Base-by-base conservation (phyloP, 805 yeast species). In the Teunomyces tritomae region DNA sequence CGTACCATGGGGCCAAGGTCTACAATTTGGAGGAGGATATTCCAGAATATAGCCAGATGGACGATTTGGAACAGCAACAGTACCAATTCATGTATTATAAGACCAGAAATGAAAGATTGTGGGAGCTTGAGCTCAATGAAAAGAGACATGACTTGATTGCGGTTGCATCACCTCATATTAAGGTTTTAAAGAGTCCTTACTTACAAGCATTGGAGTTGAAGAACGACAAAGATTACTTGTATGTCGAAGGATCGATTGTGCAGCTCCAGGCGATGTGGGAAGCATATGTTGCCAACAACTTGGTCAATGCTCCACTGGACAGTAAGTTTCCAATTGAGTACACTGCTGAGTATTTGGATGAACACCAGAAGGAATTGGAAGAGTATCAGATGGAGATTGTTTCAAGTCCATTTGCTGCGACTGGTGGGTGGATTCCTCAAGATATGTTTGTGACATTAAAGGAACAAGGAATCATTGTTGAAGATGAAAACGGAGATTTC, bases 341-440 rank as follows among this genome's bases (percentile, higher is more conserved):
- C 62, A 67, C 81, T 33, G 84, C 82, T 36, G 80, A 73, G 39
- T 84, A 81, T 53, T 66, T 87, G 39, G 80, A 82, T 49, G 64
- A 71, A 44, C 86, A 84, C 59, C 81, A 80, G 45, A 59, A 71
- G 17, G 79, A 77, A 24, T 74, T 89, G 56, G 83, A 79, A 49
- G 78, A 74, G 28, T 87, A 88, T 71, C 92, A 89, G 66, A 70
- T 79, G 53, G 82, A 80, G 55, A 68, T 87, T 41, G 77, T 85
- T 32, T 74, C 83, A 5, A 77, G 83, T 44, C 97, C 97, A 36
- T 91, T 89, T 67, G 85, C 88, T 28, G 92, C 92, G 41, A 87
- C 97, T 20, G 86, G 87, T 46, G 97, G 97, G 4, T 92, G 97
- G 96, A 79, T 94, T 48, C 97, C 98, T 13, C 96, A 89, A 62